Evolutionary conservation across 2,329 filamentous ascomycete species (phyloP).

Genomic region (Neopestalotiopsis clavispora): DNA sequence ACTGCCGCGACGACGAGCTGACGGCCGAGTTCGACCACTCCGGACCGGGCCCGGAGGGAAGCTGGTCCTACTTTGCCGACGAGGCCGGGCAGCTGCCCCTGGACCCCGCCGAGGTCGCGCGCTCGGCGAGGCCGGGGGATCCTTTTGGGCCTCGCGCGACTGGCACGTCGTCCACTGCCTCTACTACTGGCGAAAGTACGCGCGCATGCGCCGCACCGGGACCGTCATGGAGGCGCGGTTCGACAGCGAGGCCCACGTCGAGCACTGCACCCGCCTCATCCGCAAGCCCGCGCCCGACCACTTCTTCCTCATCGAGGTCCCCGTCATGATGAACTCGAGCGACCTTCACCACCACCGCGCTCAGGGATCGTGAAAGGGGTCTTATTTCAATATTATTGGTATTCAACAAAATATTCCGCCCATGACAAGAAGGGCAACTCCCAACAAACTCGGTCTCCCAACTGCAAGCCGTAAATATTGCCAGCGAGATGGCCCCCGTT

Average conservation of each 20-base stretch:
- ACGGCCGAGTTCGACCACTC: slow-evolving; percentile 4
- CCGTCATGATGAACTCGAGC: slow-evolving; percentile 6
- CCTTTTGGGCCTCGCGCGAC: slow-evolving; percentile 5
- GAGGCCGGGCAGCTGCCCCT: background rate
- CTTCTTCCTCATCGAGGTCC: slow-evolving; percentile 9
- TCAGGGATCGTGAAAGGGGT: background rate
- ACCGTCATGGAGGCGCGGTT: slow-evolving; percentile 4
- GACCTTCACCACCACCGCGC: background rate
- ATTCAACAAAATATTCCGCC: too few species aligned
- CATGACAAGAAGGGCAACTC: too few species aligned
- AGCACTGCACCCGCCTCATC: slow-evolving; percentile 12
- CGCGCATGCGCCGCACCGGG: background rate
- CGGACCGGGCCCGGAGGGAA: background rate
- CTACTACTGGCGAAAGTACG: slow-evolving; percentile 9
- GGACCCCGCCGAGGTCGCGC: background rate
- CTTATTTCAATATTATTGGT: too few species aligned
- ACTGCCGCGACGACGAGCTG: slow-evolving; percentile 12
- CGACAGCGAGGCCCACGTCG: slow-evolving; percentile 1
- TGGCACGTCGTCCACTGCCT: slow-evolving; percentile 13
- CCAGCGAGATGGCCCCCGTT: too few species aligned
- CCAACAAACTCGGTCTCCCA: too few species aligned
- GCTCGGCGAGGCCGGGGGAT: background rate
- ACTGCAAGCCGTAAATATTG: too few species aligned
- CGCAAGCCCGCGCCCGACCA: background rate
- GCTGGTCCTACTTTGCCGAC: slow-evolving; percentile 7